phyloP scores from a whole-genome alignment of 2,329 filamentous ascomycete species.

The Trichophyton schoenleinii region DNA sequence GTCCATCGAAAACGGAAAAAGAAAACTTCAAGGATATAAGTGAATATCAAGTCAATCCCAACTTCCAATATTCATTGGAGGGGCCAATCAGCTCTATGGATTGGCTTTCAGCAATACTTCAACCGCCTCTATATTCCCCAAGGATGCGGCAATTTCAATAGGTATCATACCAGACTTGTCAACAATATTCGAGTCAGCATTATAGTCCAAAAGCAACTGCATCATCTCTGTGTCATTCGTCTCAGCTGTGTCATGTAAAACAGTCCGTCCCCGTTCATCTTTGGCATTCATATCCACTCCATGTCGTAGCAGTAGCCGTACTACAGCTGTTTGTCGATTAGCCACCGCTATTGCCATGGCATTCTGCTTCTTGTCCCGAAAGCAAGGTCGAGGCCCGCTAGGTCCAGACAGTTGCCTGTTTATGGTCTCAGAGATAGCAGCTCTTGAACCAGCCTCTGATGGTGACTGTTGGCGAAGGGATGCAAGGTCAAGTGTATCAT shows the following conservation, averaged over 20 bases:
- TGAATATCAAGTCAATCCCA: not conserved
- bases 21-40: too few relatives aligned
- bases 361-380: not conserved
- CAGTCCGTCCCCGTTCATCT: slow-evolving; percentile 4
- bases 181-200: not conserved
- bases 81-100: not conserved
- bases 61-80: not conserved
- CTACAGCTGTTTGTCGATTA: not conserved
- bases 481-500: not conserved
- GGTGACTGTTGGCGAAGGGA: not conserved
- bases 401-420: not conserved
- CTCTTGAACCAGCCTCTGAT: not conserved
- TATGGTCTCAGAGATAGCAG: not conserved
- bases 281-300: slow-evolving; percentile 1
- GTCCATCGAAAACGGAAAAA: too few relatives aligned
- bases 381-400: not conserved
- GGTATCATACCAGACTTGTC: not conserved
- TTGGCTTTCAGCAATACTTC: not conserved
- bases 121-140: not conserved
- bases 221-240: not conserved
- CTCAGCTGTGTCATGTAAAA: slow-evolving; percentile 3
- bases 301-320: not conserved
- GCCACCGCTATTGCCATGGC: not conserved
- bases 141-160: not conserved
- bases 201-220: not conserved